These are phyloP conservation scores for Rhodotorula sp. DNA, from an alignment of 1,284 basidiomycete species.

Conservation along the genomic window DNA sequence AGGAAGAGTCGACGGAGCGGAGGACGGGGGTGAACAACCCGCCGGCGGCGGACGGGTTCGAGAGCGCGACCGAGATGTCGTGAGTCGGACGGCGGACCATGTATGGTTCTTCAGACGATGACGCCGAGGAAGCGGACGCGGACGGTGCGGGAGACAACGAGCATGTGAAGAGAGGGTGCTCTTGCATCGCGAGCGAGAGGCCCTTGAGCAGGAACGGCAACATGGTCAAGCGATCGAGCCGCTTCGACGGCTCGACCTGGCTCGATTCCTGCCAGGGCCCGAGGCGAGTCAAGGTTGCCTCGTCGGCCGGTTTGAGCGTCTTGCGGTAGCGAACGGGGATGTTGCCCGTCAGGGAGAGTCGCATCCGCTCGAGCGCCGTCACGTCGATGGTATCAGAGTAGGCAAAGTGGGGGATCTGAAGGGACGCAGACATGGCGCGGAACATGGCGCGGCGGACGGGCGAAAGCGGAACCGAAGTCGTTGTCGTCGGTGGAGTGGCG, in stretches of 20 bases:
- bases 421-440: constrained; percentile 47
- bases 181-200: constrained; percentile 71
- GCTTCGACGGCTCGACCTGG: constrained; percentile 50
- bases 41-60: constrained; percentile 61
- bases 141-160: constrained; percentile 39
- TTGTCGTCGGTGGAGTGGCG: neutral
- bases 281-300: constrained; percentile 11
- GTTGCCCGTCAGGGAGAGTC: constrained; percentile 66
- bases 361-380: constrained; percentile 68
- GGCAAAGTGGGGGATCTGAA: constrained; percentile 69
- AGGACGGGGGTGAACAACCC: constrained; percentile 82
- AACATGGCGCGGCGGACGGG: constrained; percentile 49
- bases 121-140: constrained; percentile 23
- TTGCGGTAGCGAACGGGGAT: constrained; percentile 65
- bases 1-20: constrained; percentile 59
- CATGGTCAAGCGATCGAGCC: constrained; percentile 67
- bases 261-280: neutral
- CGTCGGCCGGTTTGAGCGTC: constrained; percentile 18
- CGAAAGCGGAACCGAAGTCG: constrained; percentile 38
- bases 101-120: constrained; percentile 55
- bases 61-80: constrained; percentile 72
- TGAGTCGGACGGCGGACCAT: constrained; percentile 45
- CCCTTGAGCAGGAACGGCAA: constrained; percentile 84
- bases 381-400: constrained; percentile 80
- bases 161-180: constrained; percentile 72